A percentile compares a stretch with the other conserved stretches of the same genome.
Evolutionary conservation across 2,329 filamentous ascomycete genomes (phyloP).

Genomic region (Zymoseptoria pseudotritici): DNA sequence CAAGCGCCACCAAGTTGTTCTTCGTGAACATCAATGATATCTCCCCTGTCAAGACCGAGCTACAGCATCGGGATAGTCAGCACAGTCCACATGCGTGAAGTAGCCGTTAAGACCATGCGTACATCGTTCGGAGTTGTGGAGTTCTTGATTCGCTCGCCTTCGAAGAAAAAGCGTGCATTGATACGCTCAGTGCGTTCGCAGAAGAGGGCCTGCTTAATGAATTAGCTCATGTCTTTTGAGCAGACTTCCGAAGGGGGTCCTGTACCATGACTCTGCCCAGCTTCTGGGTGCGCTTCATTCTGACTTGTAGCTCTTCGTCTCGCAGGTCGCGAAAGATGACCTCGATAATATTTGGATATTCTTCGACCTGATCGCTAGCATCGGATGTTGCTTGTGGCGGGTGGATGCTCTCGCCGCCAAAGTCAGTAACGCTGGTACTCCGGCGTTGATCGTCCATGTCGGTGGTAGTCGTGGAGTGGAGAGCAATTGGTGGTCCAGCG

Average conservation of each 20-base stretch:
- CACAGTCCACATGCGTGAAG: not conserved
- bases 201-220: constrained; percentile 12
- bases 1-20: constrained; percentile 17
- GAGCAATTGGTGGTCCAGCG: no score
- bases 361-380: constrained; percentile 38
- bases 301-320: constrained; percentile 15
- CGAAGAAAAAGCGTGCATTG: constrained; percentile 18
- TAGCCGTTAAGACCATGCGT: not conserved
- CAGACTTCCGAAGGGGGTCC: no score
- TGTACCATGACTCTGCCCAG: constrained; percentile 22
- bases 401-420: not conserved
- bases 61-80: not conserved
- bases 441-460: not conserved
- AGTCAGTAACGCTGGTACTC: not conserved
- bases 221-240: no score
- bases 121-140: constrained; percentile 15
- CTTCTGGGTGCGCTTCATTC: constrained; percentile 18
- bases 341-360: no score
- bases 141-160: constrained; percentile 15
- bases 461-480: not conserved
- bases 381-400: constrained; percentile 15
- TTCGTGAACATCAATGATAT: constrained; percentile 17
- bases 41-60: constrained; percentile 18
- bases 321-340: constrained; percentile 14
- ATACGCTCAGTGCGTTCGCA: constrained; percentile 8